Percentiles rank a stretch among this genome's conserved stretches.
These are phyloP conservation scores for Starmerella vitae DNA, from an alignment of 805 yeast genomes.

Conservation along the genomic window DNA sequence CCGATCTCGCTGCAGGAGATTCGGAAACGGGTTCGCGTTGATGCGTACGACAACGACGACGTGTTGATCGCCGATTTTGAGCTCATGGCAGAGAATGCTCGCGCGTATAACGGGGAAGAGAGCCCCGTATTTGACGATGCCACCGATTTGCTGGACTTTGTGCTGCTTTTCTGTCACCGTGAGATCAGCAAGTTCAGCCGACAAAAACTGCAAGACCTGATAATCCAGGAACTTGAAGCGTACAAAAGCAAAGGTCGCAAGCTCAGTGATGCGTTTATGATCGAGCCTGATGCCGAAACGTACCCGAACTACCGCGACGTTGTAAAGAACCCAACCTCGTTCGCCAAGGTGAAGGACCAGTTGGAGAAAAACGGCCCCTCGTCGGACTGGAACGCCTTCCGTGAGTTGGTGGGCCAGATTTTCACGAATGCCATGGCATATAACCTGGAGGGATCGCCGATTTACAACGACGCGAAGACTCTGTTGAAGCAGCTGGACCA, in stretches of 20 bases:
- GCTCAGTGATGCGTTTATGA: conserved; percentile 59
- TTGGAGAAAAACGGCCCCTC: conserved; percentile 38
- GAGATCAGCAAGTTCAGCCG: conserved; percentile 20
- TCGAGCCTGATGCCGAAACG: conserved; percentile 52
- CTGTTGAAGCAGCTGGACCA: conserved; percentile 39
- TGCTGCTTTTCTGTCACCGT: conserved; percentile 37
- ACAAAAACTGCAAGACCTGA: conserved; percentile 16
- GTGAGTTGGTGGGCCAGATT: conserved; percentile 45
- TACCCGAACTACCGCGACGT: conserved; percentile 73
- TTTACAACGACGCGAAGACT: conserved; percentile 55
- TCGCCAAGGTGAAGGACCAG: conserved; percentile 42
- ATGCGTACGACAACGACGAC: conserved; percentile 25
- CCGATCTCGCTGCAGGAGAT: conserved; percentile 67
- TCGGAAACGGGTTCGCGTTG: conserved; percentile 33
- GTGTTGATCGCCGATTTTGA: conserved; percentile 49
- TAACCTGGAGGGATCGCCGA: conserved; percentile 59
- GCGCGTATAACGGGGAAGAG: conserved; percentile 52
- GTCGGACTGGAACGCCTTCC: conserved; percentile 44
- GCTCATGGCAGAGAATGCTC: conserved; percentile 58
- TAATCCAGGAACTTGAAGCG: conserved; percentile 19
- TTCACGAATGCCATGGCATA: conserved; percentile 68
- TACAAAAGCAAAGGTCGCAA: conserved; percentile 30
- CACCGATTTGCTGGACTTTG: conserved; percentile 40
- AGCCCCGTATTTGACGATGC: conserved; percentile 59
- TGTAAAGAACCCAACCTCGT: conserved; percentile 61